Evolutionary conservation across 129 eudicot species (phyloP), one percentile per base, ranked within the genome.

Genomic region (Tagetes erecta): DNA sequence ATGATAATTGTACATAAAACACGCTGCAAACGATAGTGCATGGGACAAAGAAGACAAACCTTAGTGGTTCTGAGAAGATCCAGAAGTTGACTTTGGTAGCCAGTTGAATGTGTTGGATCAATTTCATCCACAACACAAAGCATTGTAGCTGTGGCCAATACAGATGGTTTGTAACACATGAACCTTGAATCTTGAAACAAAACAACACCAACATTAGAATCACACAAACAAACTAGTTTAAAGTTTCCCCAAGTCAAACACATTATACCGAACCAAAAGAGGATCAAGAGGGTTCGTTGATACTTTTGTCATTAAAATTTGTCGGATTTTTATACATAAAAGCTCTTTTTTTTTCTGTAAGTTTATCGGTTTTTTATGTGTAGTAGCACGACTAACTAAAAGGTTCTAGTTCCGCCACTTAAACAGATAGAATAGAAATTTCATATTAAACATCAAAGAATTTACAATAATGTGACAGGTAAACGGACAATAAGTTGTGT

Each of bases 81-180:
- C 72, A 90, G 74, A 81, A 90, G 91, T 79, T 85, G 91, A 72
- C 84, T 82, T 78, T 90, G 84, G 55, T 90, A 85, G 53, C 87
- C 84, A 81, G 82, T 51, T 75, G 87, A 80, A 67, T 85, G 80
- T 47, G 70, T n/a, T 53, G 84, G 81, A 66, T 90, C 94, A 59
- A 84, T 79, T 82, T 87, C 84, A 62, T 85, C 87, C 62, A 85
- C 76, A 47, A 87, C 88, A 67, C 78, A 83, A 67, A 91, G 89
- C 92, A 91, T 91, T 64, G 90, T 79, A 56, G 95, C 87, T 72
- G 92, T 84, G 53, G 97, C 97, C 87, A 91, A 76, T 1, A 76
- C 85, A 60, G 97, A 91, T 56, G 97, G 97, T 44, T 76, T 81
- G 53, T 82, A 86, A 37, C 80, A 74, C 50, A 79, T 75, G 55